Evolutionary conservation across 768 basidiomycete species (phyloP).

Genomic region (Kwoniella botswanensis): DNA sequence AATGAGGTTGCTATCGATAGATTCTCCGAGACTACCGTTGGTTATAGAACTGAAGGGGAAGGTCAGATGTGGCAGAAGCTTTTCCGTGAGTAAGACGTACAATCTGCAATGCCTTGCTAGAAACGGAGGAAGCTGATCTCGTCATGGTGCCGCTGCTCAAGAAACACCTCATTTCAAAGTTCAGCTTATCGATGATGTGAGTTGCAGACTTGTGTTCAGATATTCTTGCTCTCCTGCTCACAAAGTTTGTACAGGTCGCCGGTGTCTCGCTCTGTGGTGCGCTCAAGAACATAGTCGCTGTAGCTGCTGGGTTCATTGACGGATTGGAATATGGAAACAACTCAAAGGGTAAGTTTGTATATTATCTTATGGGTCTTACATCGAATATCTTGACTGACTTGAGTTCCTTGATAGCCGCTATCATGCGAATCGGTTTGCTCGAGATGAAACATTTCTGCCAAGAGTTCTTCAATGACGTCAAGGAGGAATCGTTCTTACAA

Average conservation of each 20-base stretch:
- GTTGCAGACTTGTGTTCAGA: constrained; percentile 5
- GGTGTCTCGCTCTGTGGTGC: constrained; percentile 62
- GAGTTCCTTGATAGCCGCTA: constrained; percentile 56
- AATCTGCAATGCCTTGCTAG: not conserved
- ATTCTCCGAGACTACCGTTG: constrained; percentile 63
- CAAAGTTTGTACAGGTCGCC: constrained; percentile 43
- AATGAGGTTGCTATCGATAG: constrained; percentile 61
- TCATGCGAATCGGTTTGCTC: constrained; percentile 62
- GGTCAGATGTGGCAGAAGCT: constrained; percentile 60
- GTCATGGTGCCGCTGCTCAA: not conserved
- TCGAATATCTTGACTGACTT: too few relatives aligned
- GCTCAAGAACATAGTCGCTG: constrained; percentile 62
- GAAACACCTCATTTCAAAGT: constrained; percentile 60
- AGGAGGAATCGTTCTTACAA: constrained; percentile 60
- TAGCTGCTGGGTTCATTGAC: constrained; percentile 62
- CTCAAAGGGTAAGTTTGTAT: constrained; percentile 54
- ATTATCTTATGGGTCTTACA: too few relatives aligned
- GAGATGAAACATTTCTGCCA: constrained; percentile 62
- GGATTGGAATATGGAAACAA: constrained; percentile 61
- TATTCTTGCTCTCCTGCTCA: too few relatives aligned
- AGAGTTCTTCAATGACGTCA: constrained; percentile 61
- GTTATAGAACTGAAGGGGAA: constrained; percentile 59
- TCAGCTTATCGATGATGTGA: constrained; percentile 59
- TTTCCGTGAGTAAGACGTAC: constrained; percentile 51
- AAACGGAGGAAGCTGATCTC: not conserved